Percentiles rank a stretch among this genome's conserved stretches.
phyloP scores from a whole-genome alignment of 805 yeast genomes.

The Aciculoconidium aculeatum region DNA sequence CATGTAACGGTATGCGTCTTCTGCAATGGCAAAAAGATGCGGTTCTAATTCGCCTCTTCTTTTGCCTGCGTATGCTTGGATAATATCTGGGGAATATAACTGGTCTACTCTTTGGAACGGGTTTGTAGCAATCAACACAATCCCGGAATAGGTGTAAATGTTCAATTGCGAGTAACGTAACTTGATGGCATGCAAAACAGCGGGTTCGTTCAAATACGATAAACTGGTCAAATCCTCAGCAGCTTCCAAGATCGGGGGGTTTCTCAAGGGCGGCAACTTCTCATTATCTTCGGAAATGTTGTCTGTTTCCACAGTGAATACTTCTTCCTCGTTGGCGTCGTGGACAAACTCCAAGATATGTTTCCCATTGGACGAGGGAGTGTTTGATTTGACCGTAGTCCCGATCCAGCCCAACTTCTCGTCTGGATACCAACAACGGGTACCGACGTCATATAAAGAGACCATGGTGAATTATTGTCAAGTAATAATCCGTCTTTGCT shows the following conservation, averaged over 20 bases:
- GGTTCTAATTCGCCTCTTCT: constrained; percentile 95
- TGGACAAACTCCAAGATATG: constrained; percentile 43
- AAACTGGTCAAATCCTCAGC: constrained; percentile 91
- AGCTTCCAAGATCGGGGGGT: constrained; percentile 88
- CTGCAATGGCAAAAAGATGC: constrained; percentile 95
- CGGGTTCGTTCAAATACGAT: constrained; percentile 92
- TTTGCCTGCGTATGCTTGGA: constrained; percentile 91
- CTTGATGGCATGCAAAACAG: constrained; percentile 89
- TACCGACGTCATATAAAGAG: constrained; percentile 30
- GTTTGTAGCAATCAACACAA: constrained; percentile 91
- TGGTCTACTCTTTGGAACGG: constrained; percentile 93
- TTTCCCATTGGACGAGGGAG: constrained; percentile 34
- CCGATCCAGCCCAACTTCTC: constrained; percentile 70
- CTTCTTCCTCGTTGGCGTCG: constrained; percentile 29
- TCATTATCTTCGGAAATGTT: constrained; percentile 46
- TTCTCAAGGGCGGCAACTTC: constrained; percentile 73
- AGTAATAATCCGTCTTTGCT: too few relatives aligned
- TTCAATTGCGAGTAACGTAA: constrained; percentile 83
- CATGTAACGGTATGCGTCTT: constrained; percentile 95
- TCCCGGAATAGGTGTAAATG: constrained; percentile 94
- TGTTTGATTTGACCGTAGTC: constrained; percentile 47
- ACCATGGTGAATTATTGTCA: constrained; percentile 9
- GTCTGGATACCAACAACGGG: constrained; percentile 82
- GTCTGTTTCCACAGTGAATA: constrained; percentile 44
- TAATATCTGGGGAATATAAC: constrained; percentile 84